Conservation (phyloP, 2,329 filamentous ascomycete genomes). For the Sphaerulina vaccinii region DNA sequence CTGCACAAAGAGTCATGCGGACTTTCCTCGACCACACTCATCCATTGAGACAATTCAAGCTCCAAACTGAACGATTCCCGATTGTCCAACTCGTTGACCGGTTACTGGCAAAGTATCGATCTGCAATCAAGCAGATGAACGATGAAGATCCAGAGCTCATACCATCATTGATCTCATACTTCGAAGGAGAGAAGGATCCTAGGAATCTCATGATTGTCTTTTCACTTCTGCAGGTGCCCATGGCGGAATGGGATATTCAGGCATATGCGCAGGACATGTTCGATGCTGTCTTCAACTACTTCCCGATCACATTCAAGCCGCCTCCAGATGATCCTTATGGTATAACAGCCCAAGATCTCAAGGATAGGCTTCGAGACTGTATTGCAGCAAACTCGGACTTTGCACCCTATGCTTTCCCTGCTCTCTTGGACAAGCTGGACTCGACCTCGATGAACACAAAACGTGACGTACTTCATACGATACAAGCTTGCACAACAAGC, state of each 20-base stretch:
- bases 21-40: slow-evolving; percentile 54
- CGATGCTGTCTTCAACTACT: slow-evolving; percentile 70
- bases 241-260: slow-evolving; percentile 66
- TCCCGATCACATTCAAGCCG: slow-evolving; percentile 68
- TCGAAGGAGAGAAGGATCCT: slow-evolving; percentile 68
- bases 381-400: slow-evolving; percentile 62
- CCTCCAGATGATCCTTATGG: slow-evolving; percentile 68
- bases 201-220: slow-evolving; percentile 70
- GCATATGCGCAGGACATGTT: slow-evolving; percentile 62
- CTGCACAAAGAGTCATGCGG: slow-evolving; percentile 54
- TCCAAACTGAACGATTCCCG: slow-evolving; percentile 61
- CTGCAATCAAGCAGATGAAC: slow-evolving; percentile 56
- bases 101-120: slow-evolving; percentile 61
- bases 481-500: slow-evolving; percentile 58
- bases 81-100: slow-evolving; percentile 61
- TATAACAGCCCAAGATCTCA: slow-evolving; percentile 67
- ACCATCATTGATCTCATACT: slow-evolving; percentile 61
- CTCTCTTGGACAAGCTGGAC: slow-evolving; percentile 66
- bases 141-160: slow-evolving; percentile 56
- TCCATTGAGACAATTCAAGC: slow-evolving; percentile 60
- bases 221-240: slow-evolving; percentile 64
- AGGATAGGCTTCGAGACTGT: slow-evolving; percentile 62
- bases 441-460: slow-evolving; percentile 68
- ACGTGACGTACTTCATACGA: slow-evolving; percentile 64
- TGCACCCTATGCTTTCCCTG: slow-evolving; percentile 66